phyloP scores from a whole-genome alignment of 2,329 filamentous ascomycete species.

The Scolecobasidium constrictum region DNA sequence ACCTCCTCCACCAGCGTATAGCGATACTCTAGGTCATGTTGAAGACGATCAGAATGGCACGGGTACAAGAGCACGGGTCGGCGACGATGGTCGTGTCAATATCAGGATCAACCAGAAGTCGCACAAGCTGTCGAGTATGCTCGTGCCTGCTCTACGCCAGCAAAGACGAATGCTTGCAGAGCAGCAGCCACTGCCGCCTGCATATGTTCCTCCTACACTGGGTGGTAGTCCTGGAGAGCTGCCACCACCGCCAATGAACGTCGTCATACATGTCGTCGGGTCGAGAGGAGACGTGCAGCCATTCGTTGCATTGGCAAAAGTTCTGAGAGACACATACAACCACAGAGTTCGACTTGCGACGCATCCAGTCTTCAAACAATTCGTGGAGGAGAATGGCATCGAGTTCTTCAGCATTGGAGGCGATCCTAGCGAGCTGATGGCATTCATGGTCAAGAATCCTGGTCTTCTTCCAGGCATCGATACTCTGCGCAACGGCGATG shows the following conservation, averaged over 20 bases:
- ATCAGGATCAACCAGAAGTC: conserved; percentile 29
- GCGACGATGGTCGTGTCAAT: conserved; percentile 28
- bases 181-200: conserved; percentile 10
- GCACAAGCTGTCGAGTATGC: conserved; percentile 23
- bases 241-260: conserved; percentile 29
- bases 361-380: conserved; percentile 37
- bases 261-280: conserved; percentile 12
- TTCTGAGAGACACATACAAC: conserved; percentile 36
- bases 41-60: conserved; percentile 25
- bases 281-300: conserved; percentile 39
- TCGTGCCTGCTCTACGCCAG: conserved; percentile 26
- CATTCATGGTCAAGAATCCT: conserved; percentile 86
- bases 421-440: conserved; percentile 42
- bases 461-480: conserved; percentile 76
- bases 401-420: conserved; percentile 43
- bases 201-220: conserved; percentile 54
- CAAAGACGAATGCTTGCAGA: conserved; percentile 17
- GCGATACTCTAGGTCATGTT: conserved; percentile 17
- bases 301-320: conserved; percentile 38
- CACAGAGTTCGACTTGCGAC: conserved; percentile 38
- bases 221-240: conserved; percentile 52
- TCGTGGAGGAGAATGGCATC: conserved; percentile 37
- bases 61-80: conserved; percentile 38
- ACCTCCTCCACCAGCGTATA: conserved; percentile 6
- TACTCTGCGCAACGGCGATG: conserved; percentile 63